Evolutionary conservation across 78 protist genomes (phyloP), one percentile per base, ranked within the genome.

Genomic region (Speleostelium caveatum): DNA sequence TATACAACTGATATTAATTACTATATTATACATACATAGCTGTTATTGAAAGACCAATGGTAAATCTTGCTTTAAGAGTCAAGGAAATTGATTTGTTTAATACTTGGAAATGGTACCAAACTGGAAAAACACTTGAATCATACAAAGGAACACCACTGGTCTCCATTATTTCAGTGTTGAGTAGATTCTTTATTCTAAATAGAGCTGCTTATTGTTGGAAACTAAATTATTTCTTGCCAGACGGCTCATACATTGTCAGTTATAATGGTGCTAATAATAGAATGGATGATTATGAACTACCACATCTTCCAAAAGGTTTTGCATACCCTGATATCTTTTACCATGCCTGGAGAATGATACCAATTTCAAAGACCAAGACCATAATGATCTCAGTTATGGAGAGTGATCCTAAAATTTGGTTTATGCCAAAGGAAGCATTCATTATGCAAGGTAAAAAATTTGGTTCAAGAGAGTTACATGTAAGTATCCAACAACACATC

Each of bases 201-300:
- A 53, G 88, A 53, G 88, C 88, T 67, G 88, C 88, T 3, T 79
- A 79, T 56, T 79, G 88, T 56, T 79, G 88, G 88, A 79, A 33
- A 39, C 1, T 79, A 1, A 38, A 21, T 42, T 79, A 28, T 39
- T 26, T 24, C 2, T 38, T 79, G 2, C 88, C 88, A 39, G 88
- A 79, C 56, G 76, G 76, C 1, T 67, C 76, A 22, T 19, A n/a
- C 1, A 21, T 79, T 32, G 58, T 79, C 0, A 2, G 59, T 24
- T 68, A 67, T 17, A 79, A 79, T 39, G 88, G 88, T 28, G 88
- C 88, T 6, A 79, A 79, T 26, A 79, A 79, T 56, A 79, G 88
- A 79, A 75, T 51, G 39, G 45, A 63, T 1, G 76, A 79, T 56
- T 79, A 79, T 21, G 76, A 79, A 35, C 24, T 79, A 2, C 88